Base-by-base conservation (phyloP, 2,329 filamentous ascomycete genomes). In the Penicillium digitatum region DNA sequence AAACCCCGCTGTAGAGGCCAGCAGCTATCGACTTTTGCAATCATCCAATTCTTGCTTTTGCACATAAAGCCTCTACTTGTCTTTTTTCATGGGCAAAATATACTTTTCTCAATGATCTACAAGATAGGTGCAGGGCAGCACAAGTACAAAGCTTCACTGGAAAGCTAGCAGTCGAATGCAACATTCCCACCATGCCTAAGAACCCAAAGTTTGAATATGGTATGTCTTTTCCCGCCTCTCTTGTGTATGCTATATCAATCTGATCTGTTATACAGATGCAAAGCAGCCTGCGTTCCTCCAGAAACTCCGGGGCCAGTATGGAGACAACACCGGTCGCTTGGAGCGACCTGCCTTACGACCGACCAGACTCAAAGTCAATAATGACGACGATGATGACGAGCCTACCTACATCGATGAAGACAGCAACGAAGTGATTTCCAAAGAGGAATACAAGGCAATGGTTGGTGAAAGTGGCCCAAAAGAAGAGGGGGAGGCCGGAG, bases 161-260 rank as follows among this genome's bases (percentile, higher is more conserved):
- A 63, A 24, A 40, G 47, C 40, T 49, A 40, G 52, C 34, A 47
- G 48, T 31, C 37, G 18, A 52, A 27, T 39, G 32, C 45, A 54
- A 45, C 49, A 43, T 55, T 43, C 40, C 39, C 48, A 63, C 48
- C 51, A 76, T 76, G 74, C 66, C 69, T 20, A 74, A 70, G 62
- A 77, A 76, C 47, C 66, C 74, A 18, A 77, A 77, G 60, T 72
- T 78, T 48, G 70, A 66, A 53, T 78, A 78, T 52, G 75, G 75
- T 77, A 67, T 22, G 65, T 42, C 29, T 16, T 38, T 35, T 16
- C 6, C 48, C 29, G 22, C 3, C 29, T n/a, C 11, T 9, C 3
- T 48, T 9, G 16, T 2, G 5, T 32, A 11, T 31, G 20, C 1
- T 5, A 20, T 31, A 2, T 37, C 20, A 5, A 35, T 46, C 55